Percentiles rank a stretch among this genome's conserved stretches.
phyloP scores from a whole-genome alignment of 2,329 filamentous ascomycete species.

The Metarhizium album region DNA sequence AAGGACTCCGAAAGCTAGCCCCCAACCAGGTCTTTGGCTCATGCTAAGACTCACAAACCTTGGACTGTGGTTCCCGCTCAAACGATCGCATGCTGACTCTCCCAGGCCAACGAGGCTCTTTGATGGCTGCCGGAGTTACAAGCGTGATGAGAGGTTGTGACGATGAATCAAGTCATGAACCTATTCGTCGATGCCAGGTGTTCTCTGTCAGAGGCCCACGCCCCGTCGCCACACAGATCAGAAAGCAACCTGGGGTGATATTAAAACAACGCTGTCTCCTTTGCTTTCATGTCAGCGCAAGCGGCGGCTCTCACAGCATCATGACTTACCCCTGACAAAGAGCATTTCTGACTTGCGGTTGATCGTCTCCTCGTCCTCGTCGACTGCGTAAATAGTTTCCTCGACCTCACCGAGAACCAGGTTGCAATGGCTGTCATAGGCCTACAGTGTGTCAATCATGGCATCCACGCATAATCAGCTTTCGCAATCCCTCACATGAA shows the following conservation, averaged over 20 bases:
- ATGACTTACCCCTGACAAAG: slow-evolving; percentile 74
- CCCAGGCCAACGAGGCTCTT: not conserved
- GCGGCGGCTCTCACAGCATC: slow-evolving; percentile 19
- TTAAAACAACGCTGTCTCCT: slow-evolving; percentile 66
- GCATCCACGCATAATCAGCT: not conserved
- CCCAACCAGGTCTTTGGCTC: not conserved
- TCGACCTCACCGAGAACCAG: slow-evolving; percentile 91
- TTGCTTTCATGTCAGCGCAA: not conserved
- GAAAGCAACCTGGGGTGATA: slow-evolving; percentile 48
- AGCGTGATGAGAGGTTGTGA: not conserved
- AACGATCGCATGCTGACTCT: not conserved
- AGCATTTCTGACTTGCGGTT: slow-evolving; percentile 98
- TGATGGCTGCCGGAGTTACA: not conserved
- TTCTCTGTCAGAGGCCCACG: slow-evolving; percentile 1
- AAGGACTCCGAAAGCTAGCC: not conserved
- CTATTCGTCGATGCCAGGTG: not conserved
- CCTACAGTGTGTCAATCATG: slow-evolving; percentile 39
- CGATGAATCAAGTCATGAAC: not conserved
- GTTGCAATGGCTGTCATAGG: slow-evolving; percentile 98
- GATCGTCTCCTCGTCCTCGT: slow-evolving; percentile 87
- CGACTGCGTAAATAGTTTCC: slow-evolving; percentile 90
- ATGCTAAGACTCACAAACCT: not conserved
- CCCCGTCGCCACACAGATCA: slow-evolving; percentile 12
- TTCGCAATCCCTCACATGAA: slow-evolving; percentile 55
- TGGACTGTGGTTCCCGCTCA: not conserved